phyloP scores from a whole-genome alignment of 805 yeast species.

The Clavispora fructus region DNA sequence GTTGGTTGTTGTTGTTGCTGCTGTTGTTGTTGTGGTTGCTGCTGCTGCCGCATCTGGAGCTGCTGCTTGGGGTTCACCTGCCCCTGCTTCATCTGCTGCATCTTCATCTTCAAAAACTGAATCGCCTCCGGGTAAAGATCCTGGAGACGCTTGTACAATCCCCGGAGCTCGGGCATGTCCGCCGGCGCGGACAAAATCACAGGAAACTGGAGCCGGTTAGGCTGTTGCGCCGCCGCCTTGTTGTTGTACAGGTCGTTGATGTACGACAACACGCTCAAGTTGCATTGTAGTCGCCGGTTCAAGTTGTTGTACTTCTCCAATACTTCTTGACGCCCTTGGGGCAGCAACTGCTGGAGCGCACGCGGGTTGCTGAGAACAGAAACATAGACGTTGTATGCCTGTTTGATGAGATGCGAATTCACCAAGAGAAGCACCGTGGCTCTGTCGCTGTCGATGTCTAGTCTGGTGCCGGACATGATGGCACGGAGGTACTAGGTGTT shows the following conservation, averaged over 20 bases:
- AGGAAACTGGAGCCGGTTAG: constrained; percentile 33
- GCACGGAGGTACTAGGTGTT: background rate
- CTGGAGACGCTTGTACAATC: constrained; percentile 42
- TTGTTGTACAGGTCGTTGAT: constrained; percentile 35
- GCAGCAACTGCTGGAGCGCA: constrained; percentile 26
- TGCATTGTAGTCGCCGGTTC: constrained; percentile 38
- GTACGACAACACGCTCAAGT: constrained; percentile 34
- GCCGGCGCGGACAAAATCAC: constrained; percentile 50
- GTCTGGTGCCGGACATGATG: constrained; percentile 2
- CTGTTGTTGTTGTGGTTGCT: constrained; percentile 10
- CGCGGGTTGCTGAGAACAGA: constrained; percentile 32
- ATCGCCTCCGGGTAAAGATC: constrained; percentile 52
- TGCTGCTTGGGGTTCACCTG: constrained; percentile 7
- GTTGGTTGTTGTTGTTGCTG: constrained; percentile 6
- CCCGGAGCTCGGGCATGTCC: constrained; percentile 49
- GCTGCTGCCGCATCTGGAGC: constrained; percentile 7
- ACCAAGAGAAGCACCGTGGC: constrained; percentile 38
- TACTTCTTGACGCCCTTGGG: constrained; percentile 26
- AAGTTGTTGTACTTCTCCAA: constrained; percentile 36
- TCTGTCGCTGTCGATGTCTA: constrained; percentile 34
- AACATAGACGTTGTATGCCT: constrained; percentile 32
- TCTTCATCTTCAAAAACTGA: constrained; percentile 32
- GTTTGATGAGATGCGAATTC: constrained; percentile 39
- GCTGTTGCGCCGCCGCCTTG: constrained; percentile 22
- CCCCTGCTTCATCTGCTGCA: constrained; percentile 33